These are phyloP conservation scores for Lyophyllum atratum DNA, from an alignment of 768 basidiomycete species.

Conservation along the genomic window DNA sequence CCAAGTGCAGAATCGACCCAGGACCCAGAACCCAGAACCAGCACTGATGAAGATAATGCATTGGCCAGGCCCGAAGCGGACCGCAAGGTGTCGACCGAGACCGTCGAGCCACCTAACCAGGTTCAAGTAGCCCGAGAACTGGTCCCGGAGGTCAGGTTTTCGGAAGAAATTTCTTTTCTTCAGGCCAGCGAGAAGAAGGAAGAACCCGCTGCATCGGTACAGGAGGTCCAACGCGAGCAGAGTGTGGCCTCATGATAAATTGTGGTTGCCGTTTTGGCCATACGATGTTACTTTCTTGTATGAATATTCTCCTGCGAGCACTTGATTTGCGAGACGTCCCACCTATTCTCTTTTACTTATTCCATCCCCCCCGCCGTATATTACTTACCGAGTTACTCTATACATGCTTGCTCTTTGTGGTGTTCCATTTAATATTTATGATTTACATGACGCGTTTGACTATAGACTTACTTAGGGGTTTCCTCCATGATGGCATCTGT, in stretches of 20 bases:
- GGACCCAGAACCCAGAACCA: background rate
- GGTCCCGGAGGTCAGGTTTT: conserved; percentile 1
- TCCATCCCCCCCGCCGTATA: too few relatives aligned
- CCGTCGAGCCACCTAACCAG: conserved; percentile 6
- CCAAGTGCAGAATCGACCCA: background rate
- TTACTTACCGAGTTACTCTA: background rate
- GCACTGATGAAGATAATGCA: conserved; percentile 5
- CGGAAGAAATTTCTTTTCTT: background rate
- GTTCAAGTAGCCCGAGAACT: conserved; percentile 2
- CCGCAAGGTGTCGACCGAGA: conserved; percentile 15
- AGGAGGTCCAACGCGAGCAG: background rate
- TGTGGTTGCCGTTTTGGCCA: background rate
- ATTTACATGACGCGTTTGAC: background rate
- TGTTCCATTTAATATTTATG: too few relatives aligned
- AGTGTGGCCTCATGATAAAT: background rate
- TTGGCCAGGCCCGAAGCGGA: background rate
- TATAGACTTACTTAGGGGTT: too few relatives aligned
- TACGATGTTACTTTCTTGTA: background rate
- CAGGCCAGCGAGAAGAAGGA: background rate
- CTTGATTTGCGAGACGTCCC: background rate
- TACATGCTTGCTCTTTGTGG: background rate
- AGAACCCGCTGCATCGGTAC: background rate
- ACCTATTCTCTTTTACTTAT: background rate
- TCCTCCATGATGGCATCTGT: too few relatives aligned
- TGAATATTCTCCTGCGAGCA: background rate